Evolutionary conservation across 176 grass and related monocot species (phyloP), one percentile per base, ranked within the genome.

Genomic region (Oryza coarctata): DNA sequence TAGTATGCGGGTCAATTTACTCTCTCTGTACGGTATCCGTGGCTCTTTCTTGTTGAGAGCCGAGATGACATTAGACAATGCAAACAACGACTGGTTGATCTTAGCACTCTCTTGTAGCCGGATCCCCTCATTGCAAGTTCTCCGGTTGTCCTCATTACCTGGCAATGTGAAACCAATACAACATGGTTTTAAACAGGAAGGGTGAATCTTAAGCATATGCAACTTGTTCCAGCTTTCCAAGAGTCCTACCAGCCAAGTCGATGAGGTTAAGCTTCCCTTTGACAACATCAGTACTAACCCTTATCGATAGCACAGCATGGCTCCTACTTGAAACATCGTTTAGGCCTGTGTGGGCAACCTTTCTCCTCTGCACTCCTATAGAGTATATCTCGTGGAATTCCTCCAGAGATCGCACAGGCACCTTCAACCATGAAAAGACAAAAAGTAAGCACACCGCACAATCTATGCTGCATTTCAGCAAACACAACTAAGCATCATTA

Each of bases 201-300:
- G 40, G 39, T 33, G 69, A 52, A 88, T 0, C 63, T 60, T 23
- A 66, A 45, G 45, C 44, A 75, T 77, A 29, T 87, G 5, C 17
- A 65, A 29, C 26, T 62, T 69, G 40, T 43, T 82, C 43, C 4
- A 40, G 36, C 50, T 9, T 55, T 55, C 50, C 18, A 55, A 71
- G 47, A 41, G 76, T 25, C 68, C 1, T 82, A 95, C 96, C 96
- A 73, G 93, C 96, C 75, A 99, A 74, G 60, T 99, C 96, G 38
- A 99, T 95, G 39, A 99, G 93, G 62, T 95, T 99, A 49, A 99
- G 85, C 43, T 94, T 99, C 77, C 96, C 96, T 81, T 90, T 92
- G 14, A 88, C 49, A 76, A 75, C 64, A 73, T 90, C 87, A 85
- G 75, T 60, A 15, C 65, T 87, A 65, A 99, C 26, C 28, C 77